These are phyloP conservation scores for Kalanchoe fedtschenkoi DNA, from an alignment of 164 flowering plant species.

Conservation along the genomic window DNA sequence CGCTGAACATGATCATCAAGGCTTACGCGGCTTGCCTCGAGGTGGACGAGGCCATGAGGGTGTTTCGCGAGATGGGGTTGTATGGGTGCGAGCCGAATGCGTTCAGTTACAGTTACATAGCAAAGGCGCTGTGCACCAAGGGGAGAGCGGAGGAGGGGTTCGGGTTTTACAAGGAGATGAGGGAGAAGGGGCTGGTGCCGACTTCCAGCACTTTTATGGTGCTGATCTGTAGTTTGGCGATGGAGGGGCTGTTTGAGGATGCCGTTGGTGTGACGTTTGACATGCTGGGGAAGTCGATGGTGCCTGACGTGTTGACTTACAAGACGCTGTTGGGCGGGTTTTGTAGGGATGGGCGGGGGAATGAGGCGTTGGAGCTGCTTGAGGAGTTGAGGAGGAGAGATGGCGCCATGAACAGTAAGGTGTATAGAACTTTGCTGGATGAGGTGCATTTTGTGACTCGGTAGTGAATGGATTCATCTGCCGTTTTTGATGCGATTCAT, in stretches of 20 bases:
- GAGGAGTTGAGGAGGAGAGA: constrained; percentile 57
- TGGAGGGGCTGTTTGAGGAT: constrained; percentile 62
- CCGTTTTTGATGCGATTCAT: not conserved
- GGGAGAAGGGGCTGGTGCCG: constrained; percentile 46
- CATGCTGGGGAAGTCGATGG: constrained; percentile 49
- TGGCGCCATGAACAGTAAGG: constrained; percentile 34
- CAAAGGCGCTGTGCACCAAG: constrained; percentile 73
- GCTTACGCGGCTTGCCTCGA: constrained; percentile 65
- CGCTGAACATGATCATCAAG: constrained; percentile 73
- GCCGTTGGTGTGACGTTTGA: constrained; percentile 43
- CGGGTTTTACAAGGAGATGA: constrained; percentile 65
- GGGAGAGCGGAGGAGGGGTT: constrained; percentile 51
- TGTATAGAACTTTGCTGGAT: constrained; percentile 31
- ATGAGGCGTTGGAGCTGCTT: constrained; percentile 57
- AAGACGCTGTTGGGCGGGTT: constrained; percentile 66
- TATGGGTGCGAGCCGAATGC: constrained; percentile 67
- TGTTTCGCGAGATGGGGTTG: constrained; percentile 76
- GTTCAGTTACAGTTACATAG: constrained; percentile 51
- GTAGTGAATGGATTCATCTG: constrained; percentile 7
- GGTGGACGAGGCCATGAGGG: constrained; percentile 64
- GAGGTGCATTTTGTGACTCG: constrained; percentile 26
- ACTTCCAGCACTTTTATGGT: constrained; percentile 44
- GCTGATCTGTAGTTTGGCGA: constrained; percentile 62
- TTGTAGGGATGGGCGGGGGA: constrained; percentile 58
- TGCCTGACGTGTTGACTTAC: constrained; percentile 72